Base-by-base conservation (phyloP, 305 asterid genomes). In the Stenogyne calaminthoides region DNA sequence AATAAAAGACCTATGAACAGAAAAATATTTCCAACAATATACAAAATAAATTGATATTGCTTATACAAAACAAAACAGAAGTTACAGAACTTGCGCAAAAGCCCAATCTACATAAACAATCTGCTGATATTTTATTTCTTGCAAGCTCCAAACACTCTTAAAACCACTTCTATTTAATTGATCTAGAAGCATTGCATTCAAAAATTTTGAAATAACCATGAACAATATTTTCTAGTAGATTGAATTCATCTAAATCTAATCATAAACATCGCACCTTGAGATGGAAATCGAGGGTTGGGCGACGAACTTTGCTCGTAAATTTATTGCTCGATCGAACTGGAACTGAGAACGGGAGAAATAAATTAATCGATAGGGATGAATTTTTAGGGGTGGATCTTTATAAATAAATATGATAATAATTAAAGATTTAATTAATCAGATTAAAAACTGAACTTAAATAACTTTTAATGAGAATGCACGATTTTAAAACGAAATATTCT, bases 231-330 rank as follows among this genome's bases (percentile, higher is more conserved):
- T 69, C 32, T 4, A 52, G 40, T 46, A 70, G 67, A 44, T 61
- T 7, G 44, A 63, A 58, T 29, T 58, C 18, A 65, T 27, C 19
- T 10, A 66, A 46, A 29, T 0, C 19, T 12, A 64, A 14, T 12
- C 1, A 52, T 14, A 54, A 52, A 39, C 1, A 46, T n/a, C 64
- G 5, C 20, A 76, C 76, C 76, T 76, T 59, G 58, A 7, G 57
- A 15, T 22, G 22, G 40, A 29, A 67, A 9, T 36, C 80, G 67
- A 51, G 40, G 64, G 5, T 25, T 27, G 34, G 51, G 72, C 34
- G 62, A 70, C 51, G 58, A 49, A 25, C 49, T 46, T 36, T 52
- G 54, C 64, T 56, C 9, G 46, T 55, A 7, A 18, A 55, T 52
- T 18, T 47, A 14, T 19, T n/a, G 34, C 29, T n/a, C n/a, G n/a